Evolutionary conservation across 257 asterid genomes (phyloP), one percentile per base, ranked within the genome.

Genomic region (Solanum dulcamara): DNA sequence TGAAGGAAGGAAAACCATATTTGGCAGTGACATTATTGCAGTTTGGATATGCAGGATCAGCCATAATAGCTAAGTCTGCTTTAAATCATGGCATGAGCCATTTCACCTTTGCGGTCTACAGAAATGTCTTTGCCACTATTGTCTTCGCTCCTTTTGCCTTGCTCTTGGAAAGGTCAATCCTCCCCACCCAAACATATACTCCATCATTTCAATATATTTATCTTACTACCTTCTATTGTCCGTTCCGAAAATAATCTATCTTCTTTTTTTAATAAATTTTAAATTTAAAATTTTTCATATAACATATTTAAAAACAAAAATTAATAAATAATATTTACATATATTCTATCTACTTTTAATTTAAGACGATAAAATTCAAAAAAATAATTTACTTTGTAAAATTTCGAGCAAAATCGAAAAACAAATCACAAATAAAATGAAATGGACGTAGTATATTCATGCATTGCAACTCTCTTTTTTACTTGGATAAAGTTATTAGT

Each of bases 11-110:
- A 81, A 91, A 85, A 80, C 95, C 96, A 30, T 93, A 93, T 62
- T 81, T 93, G 7, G 94, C 90, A 13, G 93, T 92, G 92, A 92
- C 89, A 12, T 87, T 88, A 0, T 81, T 94, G 75, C 97, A 94
- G 51, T 94, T 94, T 81, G 97, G 97, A 0, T 94, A 94, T 26
- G 97, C 97, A 3, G 97, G 97, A 17, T 91, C 93, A 94, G 93
- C 93, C 77, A 92, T 94, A 42, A 94, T 92, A 1, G 93, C 97
- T 0, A 92, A 94, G 51, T 89, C 91, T 2, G 93, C 97, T 22
- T 91, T 94, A 26, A 94, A 92, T 72, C 90, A 91, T 7, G 98
- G 98, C 24, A 94, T 94, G 98, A 94, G 94, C 84, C 98, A 93
- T 60, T 94, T 91, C 40, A 94, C 91, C 3, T 86, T 93, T 67